These are phyloP conservation scores for Tetracentron sinense DNA, from an alignment of 164 flowering plant genomes.

Conservation along the genomic window DNA sequence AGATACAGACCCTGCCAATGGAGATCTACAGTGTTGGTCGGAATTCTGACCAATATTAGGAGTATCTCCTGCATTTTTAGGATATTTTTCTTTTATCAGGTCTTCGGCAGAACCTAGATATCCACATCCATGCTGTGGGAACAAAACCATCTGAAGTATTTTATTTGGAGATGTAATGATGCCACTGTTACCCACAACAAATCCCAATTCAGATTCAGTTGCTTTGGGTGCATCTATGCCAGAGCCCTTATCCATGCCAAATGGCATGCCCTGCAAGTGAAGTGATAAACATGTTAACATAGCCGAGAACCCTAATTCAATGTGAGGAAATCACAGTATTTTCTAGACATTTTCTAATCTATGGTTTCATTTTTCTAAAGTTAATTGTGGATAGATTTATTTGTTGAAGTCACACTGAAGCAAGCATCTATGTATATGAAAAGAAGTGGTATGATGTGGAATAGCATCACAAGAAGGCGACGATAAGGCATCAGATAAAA, in stretches of 20 bases:
- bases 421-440: no score
- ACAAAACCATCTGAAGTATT: neutral
- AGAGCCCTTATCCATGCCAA: slow-evolving; percentile 9
- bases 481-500: no score
- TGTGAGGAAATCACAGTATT: neutral
- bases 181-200: slow-evolving; percentile 6
- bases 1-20: slow-evolving; percentile 25
- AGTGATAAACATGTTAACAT: slow-evolving; percentile 4
- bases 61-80: slow-evolving; percentile 9
- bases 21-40: slow-evolving; percentile 16
- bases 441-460: no score
- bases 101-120: neutral
- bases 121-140: neutral
- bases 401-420: no score
- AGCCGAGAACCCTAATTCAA: neutral
- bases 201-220: slow-evolving; percentile 2
- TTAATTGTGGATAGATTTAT: no score
- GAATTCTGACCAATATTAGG: slow-evolving; percentile 6
- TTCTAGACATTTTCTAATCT: neutral
- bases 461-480: no score
- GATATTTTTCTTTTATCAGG: slow-evolving; percentile 6
- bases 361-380: neutral
- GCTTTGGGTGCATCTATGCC: slow-evolving; percentile 15
- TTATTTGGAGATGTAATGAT: slow-evolving; percentile 5
- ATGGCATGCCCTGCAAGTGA: slow-evolving; percentile 25